A percentile compares a stretch with the other conserved stretches of the same genome.
These are phyloP conservation scores for Rhododendron vialii DNA, from an alignment of 148 eudicot species.

Conservation along the genomic window DNA sequence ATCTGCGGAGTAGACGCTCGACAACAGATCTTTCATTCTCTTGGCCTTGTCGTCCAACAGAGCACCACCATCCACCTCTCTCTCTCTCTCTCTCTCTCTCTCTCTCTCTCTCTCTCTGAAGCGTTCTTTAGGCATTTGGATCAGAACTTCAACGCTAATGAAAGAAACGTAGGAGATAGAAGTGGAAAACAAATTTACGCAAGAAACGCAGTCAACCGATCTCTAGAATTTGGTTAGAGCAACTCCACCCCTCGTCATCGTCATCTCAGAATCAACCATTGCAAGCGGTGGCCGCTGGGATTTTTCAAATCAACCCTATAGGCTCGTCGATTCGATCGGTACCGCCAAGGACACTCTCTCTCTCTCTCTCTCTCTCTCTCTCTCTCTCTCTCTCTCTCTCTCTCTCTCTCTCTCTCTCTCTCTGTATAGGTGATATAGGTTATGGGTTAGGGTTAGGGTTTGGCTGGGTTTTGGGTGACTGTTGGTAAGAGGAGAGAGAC, in stretches of 20 bases:
- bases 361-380: constrained; percentile 7
- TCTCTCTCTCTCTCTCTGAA: neutral
- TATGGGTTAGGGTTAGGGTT: too few species aligned
- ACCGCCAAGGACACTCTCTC: constrained; percentile 56
- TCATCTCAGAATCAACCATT: constrained; percentile 32
- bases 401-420: too few species aligned
- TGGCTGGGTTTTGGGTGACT: too few species aligned
- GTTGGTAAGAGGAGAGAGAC: too few species aligned
- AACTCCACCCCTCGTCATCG: constrained; percentile 10
- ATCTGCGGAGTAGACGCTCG: constrained; percentile 89
- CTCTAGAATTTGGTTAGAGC: neutral
- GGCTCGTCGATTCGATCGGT: constrained; percentile 50
- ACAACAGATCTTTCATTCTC: constrained; percentile 91
- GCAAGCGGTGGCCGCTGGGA: constrained; percentile 53
- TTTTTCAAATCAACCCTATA: constrained; percentile 65
- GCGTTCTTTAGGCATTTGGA: neutral
- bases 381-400: neutral
- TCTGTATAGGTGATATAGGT: too few species aligned
- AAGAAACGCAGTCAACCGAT: neutral
- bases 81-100: too few species aligned
- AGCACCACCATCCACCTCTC: constrained; percentile 40
- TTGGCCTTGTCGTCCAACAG: constrained; percentile 88
- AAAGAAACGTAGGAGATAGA: neutral
- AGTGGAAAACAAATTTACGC: neutral
- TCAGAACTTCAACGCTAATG: neutral